These are phyloP conservation scores for Drechslerella coelobrocha DNA, from an alignment of 2,329 filamentous ascomycete species.

Conservation along the genomic window DNA sequence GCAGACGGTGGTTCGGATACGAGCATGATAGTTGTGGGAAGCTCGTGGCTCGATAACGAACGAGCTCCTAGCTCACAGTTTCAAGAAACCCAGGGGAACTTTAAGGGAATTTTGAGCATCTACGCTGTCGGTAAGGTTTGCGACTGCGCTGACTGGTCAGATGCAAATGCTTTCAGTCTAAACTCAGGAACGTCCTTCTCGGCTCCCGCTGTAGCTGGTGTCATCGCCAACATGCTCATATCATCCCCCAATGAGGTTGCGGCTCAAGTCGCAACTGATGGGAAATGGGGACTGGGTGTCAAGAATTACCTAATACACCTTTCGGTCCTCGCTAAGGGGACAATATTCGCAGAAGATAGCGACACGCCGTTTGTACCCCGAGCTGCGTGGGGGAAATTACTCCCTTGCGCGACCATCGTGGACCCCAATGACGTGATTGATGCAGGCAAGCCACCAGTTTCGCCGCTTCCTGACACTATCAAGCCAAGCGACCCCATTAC, in stretches of 20 bases:
- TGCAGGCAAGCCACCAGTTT: conserved; percentile 3
- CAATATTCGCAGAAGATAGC: background rate
- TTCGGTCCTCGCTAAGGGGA: conserved; percentile 4
- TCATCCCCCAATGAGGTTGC: background rate
- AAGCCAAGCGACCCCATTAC: background rate
- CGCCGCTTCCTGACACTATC: conserved; percentile 4
- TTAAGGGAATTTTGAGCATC: conserved; percentile 15
- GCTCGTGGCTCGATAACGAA: conserved; percentile 11
- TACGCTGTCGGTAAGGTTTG: background rate
- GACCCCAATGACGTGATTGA: background rate
- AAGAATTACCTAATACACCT: conserved; percentile 3
- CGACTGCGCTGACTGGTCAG: conserved; percentile 1
- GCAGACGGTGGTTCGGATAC: conserved; percentile 1
- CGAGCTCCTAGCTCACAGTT: conserved; percentile 12
- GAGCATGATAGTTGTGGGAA: conserved; percentile 23
- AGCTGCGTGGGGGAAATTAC: conserved; percentile 14
- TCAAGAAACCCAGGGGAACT: background rate
- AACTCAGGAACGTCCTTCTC: conserved; percentile 8
- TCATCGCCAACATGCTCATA: conserved; percentile 20
- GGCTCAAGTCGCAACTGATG: background rate
- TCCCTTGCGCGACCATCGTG: conserved; percentile 5
- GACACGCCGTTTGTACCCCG: conserved; percentile 11
- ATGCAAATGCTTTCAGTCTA: background rate
- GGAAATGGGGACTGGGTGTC: conserved; percentile 24
- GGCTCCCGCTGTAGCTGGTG: background rate